Conservation (phyloP, 2,329 filamentous ascomycete species). For the Colletotrichum sp. region DNA sequence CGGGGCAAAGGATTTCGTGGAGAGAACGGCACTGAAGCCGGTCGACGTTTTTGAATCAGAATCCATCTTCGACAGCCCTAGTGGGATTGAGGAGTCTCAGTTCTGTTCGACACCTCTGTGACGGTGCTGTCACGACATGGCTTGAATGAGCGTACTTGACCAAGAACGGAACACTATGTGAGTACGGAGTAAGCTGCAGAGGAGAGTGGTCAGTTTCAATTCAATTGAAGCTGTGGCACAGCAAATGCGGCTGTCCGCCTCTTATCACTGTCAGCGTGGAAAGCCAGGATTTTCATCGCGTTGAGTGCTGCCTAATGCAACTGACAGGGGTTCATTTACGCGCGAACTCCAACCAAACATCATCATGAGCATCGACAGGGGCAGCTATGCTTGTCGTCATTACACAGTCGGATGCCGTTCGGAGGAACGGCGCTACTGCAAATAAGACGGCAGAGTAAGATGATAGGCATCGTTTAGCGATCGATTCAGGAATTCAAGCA, state of each 20-base stretch:
- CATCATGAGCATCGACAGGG: not conserved
- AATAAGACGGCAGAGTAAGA: not conserved
- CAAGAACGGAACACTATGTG: not conserved
- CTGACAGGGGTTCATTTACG: not conserved
- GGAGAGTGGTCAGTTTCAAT: not conserved
- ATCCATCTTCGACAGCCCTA: not conserved
- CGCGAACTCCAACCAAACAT: not conserved
- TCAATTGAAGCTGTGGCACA: not conserved
- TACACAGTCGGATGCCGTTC: not conserved
- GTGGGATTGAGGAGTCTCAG: not conserved
- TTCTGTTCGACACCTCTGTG: not conserved
- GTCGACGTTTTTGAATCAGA: not conserved
- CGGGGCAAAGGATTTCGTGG: not conserved
- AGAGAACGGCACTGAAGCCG: not conserved
- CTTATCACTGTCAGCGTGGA: not conserved
- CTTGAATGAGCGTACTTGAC: accelerated
- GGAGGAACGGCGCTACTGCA: not conserved
- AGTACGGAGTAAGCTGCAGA: not conserved
- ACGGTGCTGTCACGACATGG: not conserved
- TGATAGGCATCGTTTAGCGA: not conserved
- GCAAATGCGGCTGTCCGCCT: not conserved
- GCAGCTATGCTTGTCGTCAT: not conserved
- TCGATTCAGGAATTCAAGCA: not conserved
- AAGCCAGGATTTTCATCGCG: not conserved
- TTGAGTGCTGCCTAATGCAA: not conserved